These are phyloP conservation scores for Puccinia horiana DNA, from an alignment of 1,284 basidiomycete genomes.

Conservation along the genomic window DNA sequence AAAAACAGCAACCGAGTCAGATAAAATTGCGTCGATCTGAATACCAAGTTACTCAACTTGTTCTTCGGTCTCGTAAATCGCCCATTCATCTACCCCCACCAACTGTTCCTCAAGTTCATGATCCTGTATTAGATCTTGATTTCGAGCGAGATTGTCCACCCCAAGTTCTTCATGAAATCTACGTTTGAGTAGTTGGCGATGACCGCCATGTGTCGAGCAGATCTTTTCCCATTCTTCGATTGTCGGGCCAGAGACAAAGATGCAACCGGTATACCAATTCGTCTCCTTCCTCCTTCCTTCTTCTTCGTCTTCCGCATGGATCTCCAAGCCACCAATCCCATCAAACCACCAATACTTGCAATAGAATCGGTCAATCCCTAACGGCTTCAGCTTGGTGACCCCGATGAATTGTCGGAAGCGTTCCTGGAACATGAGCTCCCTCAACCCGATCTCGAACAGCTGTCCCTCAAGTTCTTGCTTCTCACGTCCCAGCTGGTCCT, in stretches of 20 bases:
- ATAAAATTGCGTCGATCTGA: no score
- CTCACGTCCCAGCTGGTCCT: background rate
- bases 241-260: constrained; percentile 27
- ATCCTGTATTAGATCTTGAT: background rate
- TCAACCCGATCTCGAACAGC: constrained; percentile 9
- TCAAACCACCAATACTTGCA: constrained; percentile 49
- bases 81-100: constrained; percentile 22
- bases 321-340: constrained; percentile 29
- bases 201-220: background rate
- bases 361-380: constrained; percentile 35
- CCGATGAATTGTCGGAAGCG: constrained; percentile 13
- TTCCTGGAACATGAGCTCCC: constrained; percentile 26
- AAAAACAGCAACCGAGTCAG: no score
- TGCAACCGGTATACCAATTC: background rate
- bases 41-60: constrained; percentile 5
- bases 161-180: constrained; percentile 13
- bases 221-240: constrained; percentile 23
- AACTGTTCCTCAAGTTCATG: background rate
- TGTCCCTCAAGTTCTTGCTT: background rate
- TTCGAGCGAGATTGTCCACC: background rate
- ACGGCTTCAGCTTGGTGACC: constrained; percentile 11
- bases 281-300: background rate
- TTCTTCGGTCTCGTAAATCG: constrained; percentile 15
- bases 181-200: background rate
- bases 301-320: background rate